Conservation (phyloP, 139 green algal species). For the Tetraselmis striata region DNA sequence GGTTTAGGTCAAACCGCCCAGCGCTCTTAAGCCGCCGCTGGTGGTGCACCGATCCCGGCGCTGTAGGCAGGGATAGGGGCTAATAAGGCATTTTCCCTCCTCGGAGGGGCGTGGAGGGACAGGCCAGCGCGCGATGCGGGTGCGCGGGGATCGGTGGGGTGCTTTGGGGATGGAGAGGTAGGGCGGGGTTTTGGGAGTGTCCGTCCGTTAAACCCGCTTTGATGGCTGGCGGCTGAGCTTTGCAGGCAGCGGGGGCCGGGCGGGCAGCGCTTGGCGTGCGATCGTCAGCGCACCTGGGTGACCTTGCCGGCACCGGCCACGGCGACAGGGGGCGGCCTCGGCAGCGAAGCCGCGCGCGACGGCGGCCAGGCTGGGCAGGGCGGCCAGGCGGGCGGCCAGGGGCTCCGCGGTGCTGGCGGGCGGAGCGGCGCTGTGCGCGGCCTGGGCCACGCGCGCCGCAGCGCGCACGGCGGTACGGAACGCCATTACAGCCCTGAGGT, state of each 20-base stretch:
- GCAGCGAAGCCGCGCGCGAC: constrained; percentile 4
- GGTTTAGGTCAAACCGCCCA: neutral
- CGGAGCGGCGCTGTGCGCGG: neutral
- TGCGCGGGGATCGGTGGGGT: neutral
- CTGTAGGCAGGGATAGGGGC: no score
- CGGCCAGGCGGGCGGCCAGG: neutral
- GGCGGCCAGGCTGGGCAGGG: neutral
- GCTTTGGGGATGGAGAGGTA: no score
- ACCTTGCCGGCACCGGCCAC: neutral
- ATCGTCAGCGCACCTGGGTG: constrained; percentile 9
- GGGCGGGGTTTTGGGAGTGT: neutral
- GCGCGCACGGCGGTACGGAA: neutral
- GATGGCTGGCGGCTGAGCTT: neutral
- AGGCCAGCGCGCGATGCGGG: neutral
- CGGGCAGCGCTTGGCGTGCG: no score
- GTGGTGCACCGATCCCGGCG: no score
- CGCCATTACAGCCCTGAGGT: neutral
- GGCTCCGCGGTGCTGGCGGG: no score
- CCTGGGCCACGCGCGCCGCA: neutral
- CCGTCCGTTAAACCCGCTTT: neutral
- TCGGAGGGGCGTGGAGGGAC: neutral
- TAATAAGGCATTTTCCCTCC: no score
- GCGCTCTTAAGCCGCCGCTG: no score
- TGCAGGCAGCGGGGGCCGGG: no score
- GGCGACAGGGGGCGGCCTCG: constrained; percentile 4